A percentile compares a stretch with the other conserved stretches of the same genome.
phyloP scores from a whole-genome alignment of 768 basidiomycete species.

The Leccinum disarticulatum region DNA sequence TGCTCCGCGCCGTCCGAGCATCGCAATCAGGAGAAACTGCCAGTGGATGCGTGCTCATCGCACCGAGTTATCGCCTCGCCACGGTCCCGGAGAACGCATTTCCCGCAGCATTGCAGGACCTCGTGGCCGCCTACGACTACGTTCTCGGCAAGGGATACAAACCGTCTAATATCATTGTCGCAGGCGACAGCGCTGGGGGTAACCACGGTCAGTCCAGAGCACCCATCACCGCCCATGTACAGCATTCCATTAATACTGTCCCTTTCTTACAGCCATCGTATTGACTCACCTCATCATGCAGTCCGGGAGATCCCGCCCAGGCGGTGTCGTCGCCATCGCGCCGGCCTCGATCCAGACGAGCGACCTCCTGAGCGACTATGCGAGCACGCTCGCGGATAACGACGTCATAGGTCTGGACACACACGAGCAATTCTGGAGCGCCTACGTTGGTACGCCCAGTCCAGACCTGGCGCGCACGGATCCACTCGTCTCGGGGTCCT shows the following conservation, averaged over 20 bases:
- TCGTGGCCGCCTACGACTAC: slow-evolving; percentile 26
- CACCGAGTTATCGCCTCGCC: slow-evolving; percentile 27
- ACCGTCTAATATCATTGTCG: slow-evolving; percentile 17
- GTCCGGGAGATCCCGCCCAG: slow-evolving; percentile 48
- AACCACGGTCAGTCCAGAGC: slow-evolving; percentile 19
- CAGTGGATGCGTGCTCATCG: slow-evolving; percentile 16
- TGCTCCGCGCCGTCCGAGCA: slow-evolving; percentile 13
- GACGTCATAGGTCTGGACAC: slow-evolving; percentile 1
- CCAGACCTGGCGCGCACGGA: slow-evolving; percentile 1
- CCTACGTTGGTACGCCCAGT: slow-evolving; percentile 17
- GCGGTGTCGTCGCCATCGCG: slow-evolving; percentile 56
- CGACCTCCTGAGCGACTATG: background rate
- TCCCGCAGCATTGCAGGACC: slow-evolving; percentile 24
- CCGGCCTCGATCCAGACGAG: slow-evolving; percentile 33
- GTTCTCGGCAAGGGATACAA: slow-evolving; percentile 24
- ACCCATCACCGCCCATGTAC: background rate
- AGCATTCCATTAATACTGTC: background rate
- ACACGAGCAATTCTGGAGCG: background rate
- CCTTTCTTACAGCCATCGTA: slow-evolving; percentile 19
- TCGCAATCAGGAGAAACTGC: background rate
- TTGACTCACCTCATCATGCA: slow-evolving; percentile 43
- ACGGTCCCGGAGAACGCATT: slow-evolving; percentile 24
- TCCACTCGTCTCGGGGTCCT: slow-evolving; percentile 20
- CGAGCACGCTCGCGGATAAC: background rate
- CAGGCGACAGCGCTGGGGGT: slow-evolving; percentile 30